A percentile compares a stretch with the other conserved stretches of the same genome.
phyloP scores from a whole-genome alignment of 2,329 filamentous ascomycete genomes.

The Ophiostoma sp. region DNA sequence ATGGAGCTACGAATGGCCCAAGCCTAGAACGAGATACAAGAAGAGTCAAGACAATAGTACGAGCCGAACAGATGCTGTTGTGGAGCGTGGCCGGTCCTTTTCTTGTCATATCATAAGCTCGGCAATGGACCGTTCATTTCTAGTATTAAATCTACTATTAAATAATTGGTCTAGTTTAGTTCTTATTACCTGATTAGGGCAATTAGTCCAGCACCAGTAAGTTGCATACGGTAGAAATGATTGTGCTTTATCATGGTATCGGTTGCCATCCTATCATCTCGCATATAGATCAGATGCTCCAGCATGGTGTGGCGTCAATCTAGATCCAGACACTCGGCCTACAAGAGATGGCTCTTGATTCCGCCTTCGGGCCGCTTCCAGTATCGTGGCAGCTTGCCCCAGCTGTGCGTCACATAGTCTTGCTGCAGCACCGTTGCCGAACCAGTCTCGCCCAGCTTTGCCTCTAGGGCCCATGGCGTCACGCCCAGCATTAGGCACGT shows the following conservation, averaged over 20 bases:
- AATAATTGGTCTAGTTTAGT: background rate
- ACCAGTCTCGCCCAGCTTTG: constrained; percentile 37
- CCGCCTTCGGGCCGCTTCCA: constrained; percentile 21
- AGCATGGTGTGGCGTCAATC: too few relatives aligned
- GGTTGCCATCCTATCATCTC: background rate
- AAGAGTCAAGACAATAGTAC: background rate
- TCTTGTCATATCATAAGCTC: background rate
- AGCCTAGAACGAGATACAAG: background rate
- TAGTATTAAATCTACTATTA: background rate
- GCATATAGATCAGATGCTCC: too few relatives aligned
- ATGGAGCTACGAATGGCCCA: background rate
- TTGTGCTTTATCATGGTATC: background rate
- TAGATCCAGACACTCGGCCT: too few relatives aligned
- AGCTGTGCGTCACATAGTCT: constrained; percentile 75
- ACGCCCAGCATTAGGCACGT: constrained; percentile 65
- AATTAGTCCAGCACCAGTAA: background rate
- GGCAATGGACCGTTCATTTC: background rate
- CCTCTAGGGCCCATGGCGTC: constrained; percentile 60
- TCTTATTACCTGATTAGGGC: background rate
- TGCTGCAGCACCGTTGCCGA: constrained; percentile 46
- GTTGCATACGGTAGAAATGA: background rate
- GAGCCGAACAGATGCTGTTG: background rate
- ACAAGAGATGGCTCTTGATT: constrained; percentile 18
- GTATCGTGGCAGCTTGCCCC: constrained; percentile 46
- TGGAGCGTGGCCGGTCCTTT: background rate